Conservation (phyloP, 2,329 filamentous ascomycete species). For the Stemphylium vesicarium region DNA sequence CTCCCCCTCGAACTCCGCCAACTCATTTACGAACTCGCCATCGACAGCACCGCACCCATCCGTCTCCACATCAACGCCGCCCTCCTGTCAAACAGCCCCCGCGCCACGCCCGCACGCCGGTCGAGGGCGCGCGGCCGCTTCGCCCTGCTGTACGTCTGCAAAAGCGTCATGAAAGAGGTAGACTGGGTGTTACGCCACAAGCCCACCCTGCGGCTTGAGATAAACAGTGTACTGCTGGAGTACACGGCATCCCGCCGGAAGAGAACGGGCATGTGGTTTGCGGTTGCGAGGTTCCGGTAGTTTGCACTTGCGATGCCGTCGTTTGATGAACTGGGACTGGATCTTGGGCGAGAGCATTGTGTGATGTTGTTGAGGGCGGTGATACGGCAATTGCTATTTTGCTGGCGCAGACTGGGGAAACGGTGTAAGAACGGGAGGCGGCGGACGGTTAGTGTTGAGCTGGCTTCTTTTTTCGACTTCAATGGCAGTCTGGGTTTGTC, state of each 20-base stretch:
- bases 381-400: too few species aligned
- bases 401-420: too few species aligned
- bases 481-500: too few species aligned
- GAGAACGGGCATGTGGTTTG: too few species aligned
- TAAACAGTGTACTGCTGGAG: background rate
- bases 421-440: too few species aligned
- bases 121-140: background rate
- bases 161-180: background rate
- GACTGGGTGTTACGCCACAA: background rate
- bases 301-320: too few species aligned
- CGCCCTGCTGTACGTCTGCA: background rate
- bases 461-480: too few species aligned
- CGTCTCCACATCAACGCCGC: background rate
- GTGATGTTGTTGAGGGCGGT: too few species aligned
- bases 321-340: too few species aligned
- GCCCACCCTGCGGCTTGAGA: background rate
- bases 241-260: background rate
- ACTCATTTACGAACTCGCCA: background rate
- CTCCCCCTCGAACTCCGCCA: background rate
- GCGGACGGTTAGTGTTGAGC: too few species aligned
- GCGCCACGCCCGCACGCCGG: background rate
- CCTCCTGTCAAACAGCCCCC: background rate
- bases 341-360: too few species aligned
- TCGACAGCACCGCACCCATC: background rate
- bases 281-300: too few species aligned